Percentiles rank a stretch among this genome's conserved stretches.
phyloP scores from a whole-genome alignment of 2,329 filamentous ascomycete species.

The Colletotrichum sp. region DNA sequence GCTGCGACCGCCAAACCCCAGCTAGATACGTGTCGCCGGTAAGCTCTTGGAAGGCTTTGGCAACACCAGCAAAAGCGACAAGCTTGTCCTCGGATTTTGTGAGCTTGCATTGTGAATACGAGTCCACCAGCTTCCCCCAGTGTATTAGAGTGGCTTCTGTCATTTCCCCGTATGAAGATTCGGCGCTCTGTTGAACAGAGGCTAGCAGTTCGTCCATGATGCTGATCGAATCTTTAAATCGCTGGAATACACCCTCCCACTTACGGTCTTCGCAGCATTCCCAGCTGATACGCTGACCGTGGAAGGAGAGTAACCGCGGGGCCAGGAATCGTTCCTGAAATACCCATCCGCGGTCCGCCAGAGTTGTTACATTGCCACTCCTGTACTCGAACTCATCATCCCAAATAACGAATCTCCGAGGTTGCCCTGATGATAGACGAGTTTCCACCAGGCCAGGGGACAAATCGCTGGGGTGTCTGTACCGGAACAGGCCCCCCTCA shows the following conservation, averaged over 20 bases:
- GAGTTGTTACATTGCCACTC: accelerated
- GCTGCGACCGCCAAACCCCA: neutral
- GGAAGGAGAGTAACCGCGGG: neutral
- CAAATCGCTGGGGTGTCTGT: neutral
- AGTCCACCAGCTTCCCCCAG: neutral
- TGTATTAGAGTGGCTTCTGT: neutral
- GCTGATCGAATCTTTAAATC: neutral
- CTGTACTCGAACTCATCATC: accelerated
- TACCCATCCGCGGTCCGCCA: neutral
- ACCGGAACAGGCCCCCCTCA: neutral
- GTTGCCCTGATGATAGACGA: neutral
- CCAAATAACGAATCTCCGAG: neutral
- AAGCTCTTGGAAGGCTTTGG: neutral
- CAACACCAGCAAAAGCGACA: neutral
- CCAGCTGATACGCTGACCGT: neutral
- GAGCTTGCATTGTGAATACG: neutral
- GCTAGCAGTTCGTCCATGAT: neutral
- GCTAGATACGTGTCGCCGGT: neutral
- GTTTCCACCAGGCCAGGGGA: neutral
- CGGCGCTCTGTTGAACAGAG: neutral
- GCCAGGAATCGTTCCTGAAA: neutral
- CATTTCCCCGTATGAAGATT: neutral
- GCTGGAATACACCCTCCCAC: neutral
- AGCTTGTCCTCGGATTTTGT: neutral
- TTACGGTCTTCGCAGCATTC: neutral